Evolutionary conservation across 2,329 filamentous ascomycete species (phyloP).

Genomic region (Arthrinium puccinioides): DNA sequence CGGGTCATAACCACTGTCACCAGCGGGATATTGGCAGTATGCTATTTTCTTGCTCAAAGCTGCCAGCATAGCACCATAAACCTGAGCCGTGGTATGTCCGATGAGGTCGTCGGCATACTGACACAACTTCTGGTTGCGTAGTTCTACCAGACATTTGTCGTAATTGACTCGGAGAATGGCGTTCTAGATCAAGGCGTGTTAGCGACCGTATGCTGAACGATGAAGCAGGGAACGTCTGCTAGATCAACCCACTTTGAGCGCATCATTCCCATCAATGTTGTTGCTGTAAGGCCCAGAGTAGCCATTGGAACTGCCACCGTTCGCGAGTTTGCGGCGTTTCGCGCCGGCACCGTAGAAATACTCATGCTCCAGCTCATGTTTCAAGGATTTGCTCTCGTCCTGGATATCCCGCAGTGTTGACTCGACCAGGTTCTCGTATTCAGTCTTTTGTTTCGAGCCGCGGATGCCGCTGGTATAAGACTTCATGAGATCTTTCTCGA

Average conservation of each 20-base stretch:
- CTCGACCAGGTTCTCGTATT: slow-evolving; percentile 36
- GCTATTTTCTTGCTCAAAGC: slow-evolving; percentile 62
- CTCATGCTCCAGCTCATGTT: slow-evolving; percentile 37
- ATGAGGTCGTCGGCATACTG: slow-evolving; percentile 64
- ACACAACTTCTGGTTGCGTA: slow-evolving; percentile 72
- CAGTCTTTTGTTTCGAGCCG: slow-evolving; percentile 59
- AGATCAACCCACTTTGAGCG: slow-evolving; percentile 3
- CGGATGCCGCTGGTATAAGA: slow-evolving; percentile 47
- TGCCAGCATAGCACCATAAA: slow-evolving; percentile 69
- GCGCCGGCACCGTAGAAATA: slow-evolving; percentile 11
- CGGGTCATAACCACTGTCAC: slow-evolving; percentile 28
- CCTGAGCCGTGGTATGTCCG: slow-evolving; percentile 65
- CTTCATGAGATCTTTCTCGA: slow-evolving; percentile 56
- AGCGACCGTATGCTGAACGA: slow-evolving; percentile 55
- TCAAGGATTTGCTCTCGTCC: slow-evolving; percentile 34
- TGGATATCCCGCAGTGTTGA: slow-evolving; percentile 14
- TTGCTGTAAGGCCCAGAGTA: slow-evolving; percentile 15
- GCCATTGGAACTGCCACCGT: slow-evolving; percentile 31
- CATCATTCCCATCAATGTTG: neutral
- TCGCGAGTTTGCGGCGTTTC: slow-evolving; percentile 50
- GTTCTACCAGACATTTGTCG: slow-evolving; percentile 73
- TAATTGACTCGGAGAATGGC: slow-evolving; percentile 77
- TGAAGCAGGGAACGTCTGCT: slow-evolving; percentile 15
- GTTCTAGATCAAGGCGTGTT: too few relatives aligned
- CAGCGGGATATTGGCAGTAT: slow-evolving; percentile 56